Evolutionary conservation across 1,284 basidiomycete genomes (phyloP), one percentile per base, ranked within the genome.

Genomic region (Tremellales sp.): DNA sequence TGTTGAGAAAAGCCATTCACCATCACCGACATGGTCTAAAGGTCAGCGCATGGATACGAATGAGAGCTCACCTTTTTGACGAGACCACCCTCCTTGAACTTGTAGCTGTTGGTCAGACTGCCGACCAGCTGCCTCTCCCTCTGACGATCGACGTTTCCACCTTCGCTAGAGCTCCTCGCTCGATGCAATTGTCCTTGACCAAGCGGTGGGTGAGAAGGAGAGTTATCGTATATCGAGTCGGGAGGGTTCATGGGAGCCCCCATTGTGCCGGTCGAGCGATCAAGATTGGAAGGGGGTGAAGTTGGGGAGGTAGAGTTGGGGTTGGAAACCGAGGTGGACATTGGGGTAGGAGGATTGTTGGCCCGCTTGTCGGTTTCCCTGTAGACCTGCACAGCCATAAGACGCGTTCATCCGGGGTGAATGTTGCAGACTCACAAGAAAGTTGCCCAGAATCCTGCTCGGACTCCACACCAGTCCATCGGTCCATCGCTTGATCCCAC

Each of bases 401-500:
- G 29, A 24, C n/a, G 35, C 10, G 7, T 39, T 12, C 9, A 25
- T 26, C 18, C 16, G 28, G 10, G 25, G 22, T 6, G 28, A 22
- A 47, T 37, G 40, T 18, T 40, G 41, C 18, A 9, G 43, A 71
- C 76, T 58, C 43, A 78, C 77, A 28, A 97, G 77, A 68, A 97
- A 97, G 74, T 97, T 97, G 64, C 88, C 89, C 38, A 97, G 77
- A 35, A 97, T 74, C 36, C 70, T 58, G 51, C 65, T 69, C 2
- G 78, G 78, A 57, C 75, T 76, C 94, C 93, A 97, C 63, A 88
- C 86, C 68, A 90, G 85, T 5, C 93, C 93, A 73, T 98, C 93
- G 0, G 94, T 98, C 93, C 94, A 97, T 41, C 94, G 81, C 75
- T 95, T 97, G 77, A 98, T 97, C 29, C 92, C 92, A 61, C 88